Conservation (phyloP, 768 basidiomycete species). For the Trametes meyenii region DNA sequence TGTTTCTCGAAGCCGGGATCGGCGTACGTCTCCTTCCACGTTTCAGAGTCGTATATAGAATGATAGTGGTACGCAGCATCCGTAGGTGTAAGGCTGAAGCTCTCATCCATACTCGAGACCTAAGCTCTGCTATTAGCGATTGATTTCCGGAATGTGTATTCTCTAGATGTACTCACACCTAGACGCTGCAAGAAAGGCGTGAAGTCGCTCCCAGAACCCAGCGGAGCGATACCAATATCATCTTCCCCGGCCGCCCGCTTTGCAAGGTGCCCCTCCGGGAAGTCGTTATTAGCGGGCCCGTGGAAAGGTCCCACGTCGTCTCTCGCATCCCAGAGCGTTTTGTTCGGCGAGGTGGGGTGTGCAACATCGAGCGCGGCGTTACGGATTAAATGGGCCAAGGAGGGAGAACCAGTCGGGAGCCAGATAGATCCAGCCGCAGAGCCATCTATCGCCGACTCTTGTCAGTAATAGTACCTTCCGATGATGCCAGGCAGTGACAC, state of each 20-base stretch:
- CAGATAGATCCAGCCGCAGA: conserved; percentile 38
- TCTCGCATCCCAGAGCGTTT: conserved; percentile 81
- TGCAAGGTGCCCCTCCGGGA: conserved; percentile 43
- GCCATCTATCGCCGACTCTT: background rate
- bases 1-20: conserved; percentile 65
- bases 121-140: conserved; percentile 13
- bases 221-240: conserved; percentile 49
- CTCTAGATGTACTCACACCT: conserved; percentile 48
- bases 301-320: conserved; percentile 56
- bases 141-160: conserved; percentile 21
- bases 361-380: conserved; percentile 67
- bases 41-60: conserved; percentile 57
- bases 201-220: conserved; percentile 90
- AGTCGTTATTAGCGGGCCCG: conserved; percentile 46
- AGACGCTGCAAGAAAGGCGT: conserved; percentile 88
- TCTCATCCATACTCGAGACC: conserved; percentile 40
- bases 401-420: conserved; percentile 64
- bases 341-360: conserved; percentile 65
- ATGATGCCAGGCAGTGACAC: too few species aligned
- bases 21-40: conserved; percentile 62
- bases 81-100: conserved; percentile 38
- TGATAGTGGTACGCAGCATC: conserved; percentile 63
- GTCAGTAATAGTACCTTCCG: background rate
- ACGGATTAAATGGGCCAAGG: conserved; percentile 75
- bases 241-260: conserved; percentile 27